Conservation (phyloP, 352 stramenopile species). For the Halophytophthora polymorphica region DNA sequence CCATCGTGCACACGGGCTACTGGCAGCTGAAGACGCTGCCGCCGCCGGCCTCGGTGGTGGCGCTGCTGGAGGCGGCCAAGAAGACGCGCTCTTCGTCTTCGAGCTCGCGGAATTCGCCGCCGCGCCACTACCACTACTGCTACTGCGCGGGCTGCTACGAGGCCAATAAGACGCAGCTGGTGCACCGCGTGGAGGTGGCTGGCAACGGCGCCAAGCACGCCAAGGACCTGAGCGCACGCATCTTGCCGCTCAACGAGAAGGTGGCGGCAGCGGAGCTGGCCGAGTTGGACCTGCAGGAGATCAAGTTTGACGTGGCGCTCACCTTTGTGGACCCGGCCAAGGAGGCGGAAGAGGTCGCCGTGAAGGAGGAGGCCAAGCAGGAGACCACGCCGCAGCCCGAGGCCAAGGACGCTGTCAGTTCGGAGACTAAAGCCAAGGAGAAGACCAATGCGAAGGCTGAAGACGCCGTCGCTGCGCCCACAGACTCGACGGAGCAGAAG, state of each 20-base stretch:
- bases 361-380: conserved; percentile 11
- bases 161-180: conserved; percentile 68
- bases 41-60: conserved; percentile 57
- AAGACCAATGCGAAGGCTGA: conserved; percentile 9
- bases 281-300: conserved; percentile 76
- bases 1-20: conserved; percentile 84
- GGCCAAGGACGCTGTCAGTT: conserved; percentile 1
- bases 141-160: conserved; percentile 74
- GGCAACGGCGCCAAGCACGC: conserved; percentile 61
- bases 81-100: conserved; percentile 67
- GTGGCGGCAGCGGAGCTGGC: conserved; percentile 52
- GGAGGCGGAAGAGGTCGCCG: conserved; percentile 15
- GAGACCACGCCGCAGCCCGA: conserved; percentile 12
- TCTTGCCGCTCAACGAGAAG: conserved; percentile 63
- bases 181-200: conserved; percentile 73
- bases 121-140: conserved; percentile 82
- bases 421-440: conserved; percentile 12
- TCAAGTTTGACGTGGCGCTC: conserved; percentile 68
- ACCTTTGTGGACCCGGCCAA: conserved; percentile 48
- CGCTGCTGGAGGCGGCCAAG: conserved; percentile 79
- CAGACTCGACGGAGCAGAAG: background rate
- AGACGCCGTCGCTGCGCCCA: conserved; percentile 10
- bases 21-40: conserved; percentile 78
- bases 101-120: conserved; percentile 59
- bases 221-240: conserved; percentile 56